Evolutionary conservation across 495 filamentous ascomycete genomes (phyloP), one percentile per base, ranked within the genome.

Genomic region (Neurospora discreta): DNA sequence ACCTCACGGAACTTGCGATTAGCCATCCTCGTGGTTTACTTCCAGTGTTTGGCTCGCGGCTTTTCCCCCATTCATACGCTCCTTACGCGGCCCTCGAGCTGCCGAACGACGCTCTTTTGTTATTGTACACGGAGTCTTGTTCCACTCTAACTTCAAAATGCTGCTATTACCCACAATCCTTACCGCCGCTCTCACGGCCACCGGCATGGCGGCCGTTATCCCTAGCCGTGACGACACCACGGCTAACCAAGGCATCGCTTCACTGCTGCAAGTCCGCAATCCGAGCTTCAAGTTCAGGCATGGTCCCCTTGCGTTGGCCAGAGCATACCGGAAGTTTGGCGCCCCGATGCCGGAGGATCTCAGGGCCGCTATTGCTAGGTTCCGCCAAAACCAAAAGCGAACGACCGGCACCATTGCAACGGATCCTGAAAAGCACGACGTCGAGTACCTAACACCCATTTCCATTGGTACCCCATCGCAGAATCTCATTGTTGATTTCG

Each of bases 391-490:
- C 3, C 39, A 30, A 11, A 74, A 76, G 38, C 70, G 74, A 33
- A 36, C 69, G 11, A 76, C 68, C 13, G 82, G 81, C 72, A 78
- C 72, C 69, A 89, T 82, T 40, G 75, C 79, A 68, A 84, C 88
- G 23, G 84, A 78, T 5, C 91, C 92, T 0, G 82, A 88, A 76
- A 52, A 76, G 15, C 79, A 86, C 74, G 92, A 93, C 75, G 73
- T 77, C 40, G 87, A 91, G 78, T 94, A 92, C 74, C 77, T 93
- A 73, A 86, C 85, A 36, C 90, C 90, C 18, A 90, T 93, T 70
- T 83, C 80, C 3, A 83, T 93, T 72, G 92, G 92, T 72, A 84
- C 78, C 1, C 82, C 82, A 1, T 81, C 81, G 15, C 87, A 89
- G 70, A 86, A 83, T 5, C 77, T 93, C 74, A 85, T 89, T 75